Evolutionary conservation across 2,329 filamentous ascomycete genomes (phyloP).

Genomic region (Thielaviopsis populi): DNA sequence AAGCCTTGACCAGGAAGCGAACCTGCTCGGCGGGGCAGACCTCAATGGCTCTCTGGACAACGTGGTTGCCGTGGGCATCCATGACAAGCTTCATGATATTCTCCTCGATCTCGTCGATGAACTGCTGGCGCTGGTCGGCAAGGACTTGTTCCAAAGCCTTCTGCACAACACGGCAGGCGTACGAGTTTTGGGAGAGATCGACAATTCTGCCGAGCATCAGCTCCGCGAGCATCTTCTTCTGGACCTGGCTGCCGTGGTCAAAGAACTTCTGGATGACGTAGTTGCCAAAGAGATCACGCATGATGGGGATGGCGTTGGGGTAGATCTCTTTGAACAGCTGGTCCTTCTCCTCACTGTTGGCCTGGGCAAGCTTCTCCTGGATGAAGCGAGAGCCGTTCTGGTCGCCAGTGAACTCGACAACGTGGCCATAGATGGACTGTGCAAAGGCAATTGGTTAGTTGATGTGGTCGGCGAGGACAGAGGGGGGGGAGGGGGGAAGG

Average conservation of each 20-base stretch:
- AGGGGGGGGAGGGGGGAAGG: too few species aligned
- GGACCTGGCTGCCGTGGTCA: constrained; percentile 82
- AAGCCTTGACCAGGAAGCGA: constrained; percentile 68
- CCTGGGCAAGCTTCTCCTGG: constrained; percentile 77
- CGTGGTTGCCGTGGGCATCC: constrained; percentile 89
- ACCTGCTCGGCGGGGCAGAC: constrained; percentile 63
- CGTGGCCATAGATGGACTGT: constrained; percentile 66
- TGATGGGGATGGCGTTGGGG: constrained; percentile 69
- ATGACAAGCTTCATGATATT: constrained; percentile 65
- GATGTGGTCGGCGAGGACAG: background rate
- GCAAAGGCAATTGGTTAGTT: background rate
- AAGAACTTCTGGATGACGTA: constrained; percentile 98
- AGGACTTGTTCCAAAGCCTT: constrained; percentile 87
- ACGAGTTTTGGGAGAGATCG: constrained; percentile 71
- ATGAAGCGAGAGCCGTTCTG: constrained; percentile 94
- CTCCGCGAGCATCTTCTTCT: constrained; percentile 74
- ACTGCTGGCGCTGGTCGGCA: constrained; percentile 73
- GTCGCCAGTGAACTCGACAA: constrained; percentile 91
- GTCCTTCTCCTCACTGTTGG: constrained; percentile 92
- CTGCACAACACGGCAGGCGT: constrained; percentile 89
- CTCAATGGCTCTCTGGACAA: constrained; percentile 87
- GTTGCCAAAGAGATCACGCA: constrained; percentile 95
- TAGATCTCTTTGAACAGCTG: constrained; percentile 77
- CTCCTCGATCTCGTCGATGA: constrained; percentile 68
- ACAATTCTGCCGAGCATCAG: constrained; percentile 79